phyloP scores from a whole-genome alignment of 495 filamentous ascomycete genomes.

The Tuber brumale region DNA sequence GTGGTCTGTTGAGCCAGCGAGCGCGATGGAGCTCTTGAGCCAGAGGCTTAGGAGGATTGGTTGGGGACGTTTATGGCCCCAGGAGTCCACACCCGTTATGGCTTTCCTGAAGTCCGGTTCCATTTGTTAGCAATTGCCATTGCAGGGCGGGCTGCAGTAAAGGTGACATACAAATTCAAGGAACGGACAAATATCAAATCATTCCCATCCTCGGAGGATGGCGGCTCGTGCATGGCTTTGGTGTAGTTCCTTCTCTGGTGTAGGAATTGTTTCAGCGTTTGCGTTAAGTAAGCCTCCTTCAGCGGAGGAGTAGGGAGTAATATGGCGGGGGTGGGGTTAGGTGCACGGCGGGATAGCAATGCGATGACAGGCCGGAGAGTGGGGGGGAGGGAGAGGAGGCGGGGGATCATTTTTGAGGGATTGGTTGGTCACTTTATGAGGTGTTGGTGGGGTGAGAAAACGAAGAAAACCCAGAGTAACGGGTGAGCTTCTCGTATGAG shows the following conservation, averaged over 20 bases:
- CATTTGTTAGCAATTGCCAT: conserved; percentile 19
- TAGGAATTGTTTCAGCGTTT: neutral
- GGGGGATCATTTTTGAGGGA: neutral
- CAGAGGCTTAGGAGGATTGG: conserved; percentile 38
- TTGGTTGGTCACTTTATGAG: neutral
- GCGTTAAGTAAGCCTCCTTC: neutral
- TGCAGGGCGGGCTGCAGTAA: neutral
- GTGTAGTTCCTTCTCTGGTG: conserved; percentile 8
- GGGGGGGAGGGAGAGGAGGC: conserved; percentile 3
- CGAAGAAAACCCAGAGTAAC: neutral
- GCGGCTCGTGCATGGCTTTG: conserved; percentile 31
- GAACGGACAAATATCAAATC: conserved; percentile 41
- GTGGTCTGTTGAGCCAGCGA: conserved; percentile 41
- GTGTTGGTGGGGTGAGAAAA: neutral
- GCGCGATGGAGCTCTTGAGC: conserved; percentile 39
- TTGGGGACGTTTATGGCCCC: conserved; percentile 34
- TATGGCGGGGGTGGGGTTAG: neutral
- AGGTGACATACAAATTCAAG: conserved; percentile 31
- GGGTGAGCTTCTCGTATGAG: neutral
- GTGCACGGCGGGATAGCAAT: neutral
- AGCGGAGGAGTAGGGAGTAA: neutral
- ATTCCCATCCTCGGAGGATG: conserved; percentile 38
- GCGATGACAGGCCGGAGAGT: neutral
- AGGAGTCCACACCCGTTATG: conserved; percentile 39
- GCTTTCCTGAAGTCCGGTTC: conserved; percentile 28